Evolutionary conservation across 2,329 filamentous ascomycete species (phyloP), one percentile per base, ranked within the genome.

Genomic region (Septoria petroselini): DNA sequence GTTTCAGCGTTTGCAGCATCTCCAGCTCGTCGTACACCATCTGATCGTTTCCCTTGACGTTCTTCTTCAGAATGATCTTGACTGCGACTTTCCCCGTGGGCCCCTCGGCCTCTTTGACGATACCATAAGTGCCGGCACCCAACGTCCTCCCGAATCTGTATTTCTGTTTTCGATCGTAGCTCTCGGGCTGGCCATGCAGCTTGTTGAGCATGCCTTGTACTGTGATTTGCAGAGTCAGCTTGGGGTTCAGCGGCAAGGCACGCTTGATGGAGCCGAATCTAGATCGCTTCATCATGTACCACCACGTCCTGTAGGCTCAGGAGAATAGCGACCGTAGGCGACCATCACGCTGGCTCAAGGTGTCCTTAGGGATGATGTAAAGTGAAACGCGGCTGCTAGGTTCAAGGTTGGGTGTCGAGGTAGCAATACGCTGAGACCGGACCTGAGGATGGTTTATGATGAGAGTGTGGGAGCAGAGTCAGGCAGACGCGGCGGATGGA

Each of bases 61-160:
- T 97, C 77, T 95, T 96, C 81, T 98, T 98, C 66, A 97, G 77
- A 71, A 98, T 98, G 70, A 98, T 97, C 79, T 98, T 98, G 72
- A 98, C 82, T 33, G 93, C 93, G 54, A 95, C 91, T 77, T 95
- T 86, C 69, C 89, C 88, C 15, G 80, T 79, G 34, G 85, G 82
- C 61, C 88, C 81, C 55, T 96, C 90, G 53, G 93, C 93, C 73
- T 98, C 93, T 63, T 93, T 84, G 65, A 98, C 93, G 65, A 98
- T 95, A 66, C 93, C 93, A 78, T 98, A 98, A 64, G 93, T 98
- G 63, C 93, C 93, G 55, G 93, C 93, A 66, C 93, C 93, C 52
- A 98, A 81, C 18, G 91, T 97, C 69, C 86, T 84, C 64, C 93
- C 93, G 71, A 98, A 95, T 62, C 80, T 84, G 73, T 98, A 98